A percentile compares a stretch with the other conserved stretches of the same genome.
Evolutionary conservation across 768 basidiomycete species (phyloP).

Genomic region (Xanthoconium stramineum): DNA sequence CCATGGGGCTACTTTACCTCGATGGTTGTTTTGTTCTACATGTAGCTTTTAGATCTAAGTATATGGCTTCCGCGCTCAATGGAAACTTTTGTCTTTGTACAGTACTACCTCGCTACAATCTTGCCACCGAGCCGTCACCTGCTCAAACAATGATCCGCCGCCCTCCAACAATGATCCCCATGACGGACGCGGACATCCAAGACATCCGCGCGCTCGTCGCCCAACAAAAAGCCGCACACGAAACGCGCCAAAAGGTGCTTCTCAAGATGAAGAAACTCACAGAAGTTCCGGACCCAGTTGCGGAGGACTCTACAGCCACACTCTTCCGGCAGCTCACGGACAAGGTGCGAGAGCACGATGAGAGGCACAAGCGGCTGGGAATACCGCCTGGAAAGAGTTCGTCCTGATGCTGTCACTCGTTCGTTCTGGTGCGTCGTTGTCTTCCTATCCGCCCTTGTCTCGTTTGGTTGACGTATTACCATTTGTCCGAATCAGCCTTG

Average conservation of each 20-base stretch:
- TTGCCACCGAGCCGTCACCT: too few species aligned
- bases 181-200: constrained; percentile 77
- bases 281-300: constrained; percentile 26
- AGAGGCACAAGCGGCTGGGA: constrained; percentile 26
- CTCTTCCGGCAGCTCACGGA: constrained; percentile 20
- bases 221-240: constrained; percentile 43
- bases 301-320: constrained; percentile 9
- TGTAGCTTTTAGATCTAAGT: too few species aligned
- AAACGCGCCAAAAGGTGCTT: constrained; percentile 40
- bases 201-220: constrained; percentile 64
- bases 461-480: background rate
- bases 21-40: too few species aligned
- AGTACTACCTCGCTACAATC: too few species aligned
- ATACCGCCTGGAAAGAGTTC: constrained; percentile 25
- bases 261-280: constrained; percentile 45
- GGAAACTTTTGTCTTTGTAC: too few species aligned
- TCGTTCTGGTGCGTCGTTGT: background rate
- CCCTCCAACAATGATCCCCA: constrained; percentile 69
- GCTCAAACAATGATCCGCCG: constrained; percentile 62
- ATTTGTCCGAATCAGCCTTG: background rate
- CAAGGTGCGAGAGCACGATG: constrained; percentile 25
- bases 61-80: too few species aligned
- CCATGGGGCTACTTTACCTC: too few species aligned
- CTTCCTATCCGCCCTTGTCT: background rate
- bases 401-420: constrained; percentile 7